Conservation (phyloP, 345 rosid genomes). For the Syzygium grande region DNA sequence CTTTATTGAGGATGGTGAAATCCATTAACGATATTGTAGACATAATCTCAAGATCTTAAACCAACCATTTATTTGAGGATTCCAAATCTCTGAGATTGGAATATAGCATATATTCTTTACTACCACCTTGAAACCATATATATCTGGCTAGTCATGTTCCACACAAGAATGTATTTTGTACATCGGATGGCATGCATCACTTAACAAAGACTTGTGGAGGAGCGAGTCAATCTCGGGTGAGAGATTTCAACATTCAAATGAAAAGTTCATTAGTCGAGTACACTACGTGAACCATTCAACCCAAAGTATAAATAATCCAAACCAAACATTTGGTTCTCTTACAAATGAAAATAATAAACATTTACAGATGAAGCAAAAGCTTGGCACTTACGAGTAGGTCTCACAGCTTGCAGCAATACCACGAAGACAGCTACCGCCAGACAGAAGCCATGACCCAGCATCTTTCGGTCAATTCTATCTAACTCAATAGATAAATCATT, state of each 20-base stretch:
- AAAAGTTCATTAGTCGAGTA: accelerated
- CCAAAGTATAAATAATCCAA: neutral
- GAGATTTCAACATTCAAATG: neutral
- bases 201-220: neutral
- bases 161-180: neutral
- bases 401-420: neutral
- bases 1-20: too few species aligned
- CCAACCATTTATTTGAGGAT: neutral
- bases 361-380: neutral
- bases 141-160: neutral
- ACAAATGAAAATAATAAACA: too few species aligned
- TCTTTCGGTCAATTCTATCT: neutral
- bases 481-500: too few species aligned
- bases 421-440: neutral
- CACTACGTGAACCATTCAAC: neutral
- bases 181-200: neutral
- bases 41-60: neutral
- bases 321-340: neutral
- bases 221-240: neutral
- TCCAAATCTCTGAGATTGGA: neutral
- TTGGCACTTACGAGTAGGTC: too few species aligned
- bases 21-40: too few species aligned
- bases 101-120: neutral
- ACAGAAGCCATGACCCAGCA: neutral
- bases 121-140: too few species aligned